phyloP scores from a whole-genome alignment of 768 basidiomycete genomes.

The Auricularia cornea region DNA sequence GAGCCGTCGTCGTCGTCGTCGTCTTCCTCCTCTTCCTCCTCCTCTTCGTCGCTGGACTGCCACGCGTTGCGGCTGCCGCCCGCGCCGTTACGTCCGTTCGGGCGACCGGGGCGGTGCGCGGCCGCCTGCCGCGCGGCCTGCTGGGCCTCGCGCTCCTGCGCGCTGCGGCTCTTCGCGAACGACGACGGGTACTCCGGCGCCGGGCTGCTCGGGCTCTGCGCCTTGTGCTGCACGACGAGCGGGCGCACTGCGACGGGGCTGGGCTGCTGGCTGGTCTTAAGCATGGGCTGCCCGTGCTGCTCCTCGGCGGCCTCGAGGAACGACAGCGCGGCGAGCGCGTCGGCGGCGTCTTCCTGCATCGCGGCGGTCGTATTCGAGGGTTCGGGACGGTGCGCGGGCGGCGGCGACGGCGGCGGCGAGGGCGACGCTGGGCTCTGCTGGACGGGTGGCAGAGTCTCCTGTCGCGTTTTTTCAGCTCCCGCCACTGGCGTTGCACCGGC shows the following conservation, averaged over 20 bases:
- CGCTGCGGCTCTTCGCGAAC: conserved; percentile 78
- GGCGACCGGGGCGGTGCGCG: conserved; percentile 62
- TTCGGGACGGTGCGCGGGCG: conserved; percentile 28
- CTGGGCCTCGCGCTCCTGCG: conserved; percentile 78
- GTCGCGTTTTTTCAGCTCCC: not conserved
- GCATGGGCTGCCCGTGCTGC: conserved; percentile 25
- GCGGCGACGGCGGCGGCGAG: conserved; percentile 22
- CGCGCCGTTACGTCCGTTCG: conserved; percentile 31
- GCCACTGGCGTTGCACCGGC: not conserved
- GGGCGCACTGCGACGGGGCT: conserved; percentile 17
- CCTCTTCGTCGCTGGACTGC: conserved; percentile 77
- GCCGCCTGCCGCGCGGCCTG: conserved; percentile 77
- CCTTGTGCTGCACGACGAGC: conserved; percentile 16
- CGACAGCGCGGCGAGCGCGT: conserved; percentile 70
- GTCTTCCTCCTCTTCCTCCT: conserved; percentile 67
- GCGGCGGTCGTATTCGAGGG: conserved; percentile 3
- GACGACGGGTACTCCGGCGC: conserved; percentile 62
- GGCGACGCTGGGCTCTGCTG: not conserved
- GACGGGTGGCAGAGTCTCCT: not conserved
- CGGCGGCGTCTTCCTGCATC: conserved; percentile 40
- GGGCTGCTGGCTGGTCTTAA: conserved; percentile 10
- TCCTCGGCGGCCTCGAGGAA: conserved; percentile 47
- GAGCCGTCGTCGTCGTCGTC: conserved; percentile 23
- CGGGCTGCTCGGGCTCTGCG: conserved; percentile 12
- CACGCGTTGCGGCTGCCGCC: conserved; percentile 38